A percentile compares a stretch with the other conserved stretches of the same genome.
Evolutionary conservation across 768 basidiomycete species (phyloP).

Genomic region (Tylopilus sp.): DNA sequence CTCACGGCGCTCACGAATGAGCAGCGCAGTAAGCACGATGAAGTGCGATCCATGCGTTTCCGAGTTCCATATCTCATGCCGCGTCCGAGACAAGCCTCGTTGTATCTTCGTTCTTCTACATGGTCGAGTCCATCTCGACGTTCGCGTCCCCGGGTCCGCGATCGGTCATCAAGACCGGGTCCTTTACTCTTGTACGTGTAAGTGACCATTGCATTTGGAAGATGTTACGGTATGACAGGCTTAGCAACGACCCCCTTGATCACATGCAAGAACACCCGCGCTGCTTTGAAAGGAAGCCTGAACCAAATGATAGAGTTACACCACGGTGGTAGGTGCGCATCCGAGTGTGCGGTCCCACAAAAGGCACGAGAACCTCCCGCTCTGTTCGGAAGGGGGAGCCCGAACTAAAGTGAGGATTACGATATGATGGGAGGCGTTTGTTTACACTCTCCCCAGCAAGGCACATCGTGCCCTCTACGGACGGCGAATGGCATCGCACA

Average conservation of each 20-base stretch:
- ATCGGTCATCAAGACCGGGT: not conserved
- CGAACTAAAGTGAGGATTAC: not conserved
- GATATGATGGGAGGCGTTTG: not conserved
- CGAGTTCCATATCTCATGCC: too few relatives aligned
- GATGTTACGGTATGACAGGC: not conserved
- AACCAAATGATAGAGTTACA: not conserved
- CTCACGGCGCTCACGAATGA: not conserved
- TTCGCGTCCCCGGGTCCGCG: not conserved
- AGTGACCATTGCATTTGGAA: not conserved
- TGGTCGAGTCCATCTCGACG: not conserved
- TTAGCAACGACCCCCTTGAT: not conserved
- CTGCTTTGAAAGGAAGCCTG: not conserved
- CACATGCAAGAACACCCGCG: not conserved
- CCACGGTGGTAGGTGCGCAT: not conserved
- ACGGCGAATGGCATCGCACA: not conserved
- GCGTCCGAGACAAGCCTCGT: not conserved
- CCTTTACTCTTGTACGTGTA: conserved; percentile 5
- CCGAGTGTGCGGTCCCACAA: not conserved
- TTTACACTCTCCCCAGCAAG: not conserved
- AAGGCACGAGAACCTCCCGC: not conserved
- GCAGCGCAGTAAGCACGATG: not conserved
- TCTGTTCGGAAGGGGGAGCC: not conserved
- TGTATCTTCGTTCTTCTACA: not conserved
- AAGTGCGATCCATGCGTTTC: not conserved
- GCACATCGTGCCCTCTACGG: not conserved